These are phyloP conservation scores for Pseudozyma sp. DNA, from an alignment of 1,284 basidiomycete species.

Conservation along the genomic window DNA sequence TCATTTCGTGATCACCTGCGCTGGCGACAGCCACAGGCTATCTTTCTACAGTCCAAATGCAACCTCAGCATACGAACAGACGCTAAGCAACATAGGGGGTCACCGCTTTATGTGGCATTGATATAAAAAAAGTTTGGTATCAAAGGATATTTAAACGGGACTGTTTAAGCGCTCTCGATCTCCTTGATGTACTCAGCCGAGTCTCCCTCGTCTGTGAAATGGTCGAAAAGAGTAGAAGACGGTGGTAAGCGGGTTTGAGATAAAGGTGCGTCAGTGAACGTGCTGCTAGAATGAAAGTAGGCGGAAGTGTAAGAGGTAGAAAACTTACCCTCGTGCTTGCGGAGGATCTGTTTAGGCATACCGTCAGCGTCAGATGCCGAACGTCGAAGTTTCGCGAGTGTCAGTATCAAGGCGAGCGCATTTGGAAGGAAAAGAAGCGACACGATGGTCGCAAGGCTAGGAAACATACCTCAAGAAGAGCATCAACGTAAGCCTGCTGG, in stretches of 20 bases:
- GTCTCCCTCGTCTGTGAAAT: conserved; percentile 48
- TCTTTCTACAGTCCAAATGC: too few species aligned
- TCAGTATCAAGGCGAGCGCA: too few species aligned
- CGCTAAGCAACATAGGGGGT: too few species aligned
- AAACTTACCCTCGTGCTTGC: conserved; percentile 58
- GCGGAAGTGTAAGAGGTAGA: not conserved
- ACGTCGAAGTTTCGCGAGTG: too few species aligned
- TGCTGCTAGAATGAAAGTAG: not conserved
- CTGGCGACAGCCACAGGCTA: too few species aligned
- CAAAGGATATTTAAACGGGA: too few species aligned
- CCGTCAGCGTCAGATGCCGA: too few species aligned
- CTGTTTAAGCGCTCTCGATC: conserved; percentile 52
- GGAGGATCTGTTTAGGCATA: conserved; percentile 42
- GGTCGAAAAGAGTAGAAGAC: not conserved
- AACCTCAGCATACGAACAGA: too few species aligned
- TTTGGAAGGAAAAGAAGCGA: not conserved
- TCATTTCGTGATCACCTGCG: too few species aligned
- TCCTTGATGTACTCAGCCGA: conserved; percentile 56
- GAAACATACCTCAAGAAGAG: conserved; percentile 49
- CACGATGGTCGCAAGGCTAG: not conserved
- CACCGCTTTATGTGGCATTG: too few species aligned
- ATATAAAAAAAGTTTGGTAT: too few species aligned
- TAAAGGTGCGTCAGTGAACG: not conserved
- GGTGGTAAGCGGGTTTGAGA: not conserved
- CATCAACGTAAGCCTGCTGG: conserved; percentile 63